phyloP scores from a whole-genome alignment of 371 early-diverging fungal species.

The Blastocladiella emersonii region DNA sequence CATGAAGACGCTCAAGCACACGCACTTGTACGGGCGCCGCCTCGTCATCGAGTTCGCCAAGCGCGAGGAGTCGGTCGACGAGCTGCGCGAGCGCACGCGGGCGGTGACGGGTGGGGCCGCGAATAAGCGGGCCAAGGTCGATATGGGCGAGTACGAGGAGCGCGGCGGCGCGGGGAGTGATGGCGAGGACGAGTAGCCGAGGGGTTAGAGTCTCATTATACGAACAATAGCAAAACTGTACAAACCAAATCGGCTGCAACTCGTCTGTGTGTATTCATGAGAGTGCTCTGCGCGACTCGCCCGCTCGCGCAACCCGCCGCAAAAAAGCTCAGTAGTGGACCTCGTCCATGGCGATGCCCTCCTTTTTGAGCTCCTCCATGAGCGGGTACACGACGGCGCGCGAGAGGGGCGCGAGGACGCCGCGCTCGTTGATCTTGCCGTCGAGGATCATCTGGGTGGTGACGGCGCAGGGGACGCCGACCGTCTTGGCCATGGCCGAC shows the following conservation, averaged over 20 bases:
- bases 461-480: constrained; percentile 93
- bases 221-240: no score
- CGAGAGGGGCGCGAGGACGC: constrained; percentile 87
- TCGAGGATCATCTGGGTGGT: constrained; percentile 82
- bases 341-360: constrained; percentile 79
- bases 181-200: background rate
- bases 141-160: background rate
- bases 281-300: no score
- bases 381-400: constrained; percentile 79
- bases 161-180: background rate
- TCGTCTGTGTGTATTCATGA: no score
- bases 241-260: no score
- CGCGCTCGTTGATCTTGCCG: constrained; percentile 55
- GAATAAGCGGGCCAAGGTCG: background rate
- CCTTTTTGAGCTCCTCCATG: constrained; percentile 68
- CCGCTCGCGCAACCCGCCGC: no score
- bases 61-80: constrained; percentile 46
- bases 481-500: constrained; percentile 95
- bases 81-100: constrained; percentile 22
- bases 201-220: no score
- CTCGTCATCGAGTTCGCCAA: constrained; percentile 94
- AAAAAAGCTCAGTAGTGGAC: constrained; percentile 14
- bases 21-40: constrained; percentile 98
- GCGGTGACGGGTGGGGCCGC: constrained; percentile 12
- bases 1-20: constrained; percentile 70